Conservation (phyloP, 768 basidiomycete genomes). For the Leccinum imitatum region DNA sequence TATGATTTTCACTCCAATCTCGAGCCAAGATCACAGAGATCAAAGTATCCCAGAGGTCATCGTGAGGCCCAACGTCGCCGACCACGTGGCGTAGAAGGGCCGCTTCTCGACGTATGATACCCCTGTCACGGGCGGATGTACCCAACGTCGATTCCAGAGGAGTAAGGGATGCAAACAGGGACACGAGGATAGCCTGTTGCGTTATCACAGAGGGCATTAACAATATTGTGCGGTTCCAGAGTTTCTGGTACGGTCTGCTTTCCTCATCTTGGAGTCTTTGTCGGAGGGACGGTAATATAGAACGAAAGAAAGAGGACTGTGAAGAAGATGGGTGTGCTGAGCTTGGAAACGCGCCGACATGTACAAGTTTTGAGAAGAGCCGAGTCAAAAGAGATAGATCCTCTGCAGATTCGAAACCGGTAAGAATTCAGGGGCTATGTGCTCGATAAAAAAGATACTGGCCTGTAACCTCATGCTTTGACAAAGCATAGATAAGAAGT, state of each 20-base stretch:
- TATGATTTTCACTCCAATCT: conserved; percentile 58
- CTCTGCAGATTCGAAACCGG: conserved; percentile 33
- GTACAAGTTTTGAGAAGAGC: conserved; percentile 65
- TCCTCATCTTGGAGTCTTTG: conserved; percentile 31
- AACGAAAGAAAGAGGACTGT: conserved; percentile 70
- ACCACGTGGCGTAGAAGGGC: conserved; percentile 50
- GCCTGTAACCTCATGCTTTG: conserved; percentile 42
- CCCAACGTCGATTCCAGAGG: conserved; percentile 33
- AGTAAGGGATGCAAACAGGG: conserved; percentile 53
- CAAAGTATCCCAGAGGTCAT: conserved; percentile 52
- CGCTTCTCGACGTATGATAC: conserved; percentile 53
- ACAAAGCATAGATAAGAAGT: conserved; percentile 46
- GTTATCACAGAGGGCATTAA: conserved; percentile 50
- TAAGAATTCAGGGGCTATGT: conserved; percentile 11
- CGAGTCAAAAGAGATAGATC: conserved; percentile 43
- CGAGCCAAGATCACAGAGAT: conserved; percentile 50
- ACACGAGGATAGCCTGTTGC: conserved; percentile 57
- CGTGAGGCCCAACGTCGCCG: conserved; percentile 45
- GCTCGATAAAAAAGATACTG: conserved; percentile 19
- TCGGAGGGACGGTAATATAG: conserved; percentile 50
- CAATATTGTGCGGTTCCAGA: conserved; percentile 50
- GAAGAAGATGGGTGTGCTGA: conserved; percentile 49
- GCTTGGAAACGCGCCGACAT: conserved; percentile 63
- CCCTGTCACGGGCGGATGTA: conserved; percentile 35
- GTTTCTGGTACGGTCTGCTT: conserved; percentile 39